Percentiles rank a stretch among this genome's conserved stretches.
Evolutionary conservation across 1,284 basidiomycete genomes (phyloP).

Genomic region (Apiotrichum siamense): DNA sequence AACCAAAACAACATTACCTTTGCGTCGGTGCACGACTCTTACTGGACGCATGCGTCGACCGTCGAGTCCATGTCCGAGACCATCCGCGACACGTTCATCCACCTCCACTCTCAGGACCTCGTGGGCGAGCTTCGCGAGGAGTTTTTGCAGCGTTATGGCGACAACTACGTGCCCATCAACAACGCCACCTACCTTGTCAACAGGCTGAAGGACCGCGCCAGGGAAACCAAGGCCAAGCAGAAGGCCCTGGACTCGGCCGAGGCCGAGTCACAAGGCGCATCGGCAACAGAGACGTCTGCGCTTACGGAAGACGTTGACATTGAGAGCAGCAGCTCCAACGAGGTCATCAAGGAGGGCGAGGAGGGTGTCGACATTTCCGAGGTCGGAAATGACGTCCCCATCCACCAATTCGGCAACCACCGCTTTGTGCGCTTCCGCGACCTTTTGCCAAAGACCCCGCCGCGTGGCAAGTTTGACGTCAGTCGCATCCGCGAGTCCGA

Average conservation of each 20-base stretch:
- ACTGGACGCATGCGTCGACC: slow-evolving; percentile 91
- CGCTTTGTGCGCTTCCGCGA: slow-evolving; percentile 68
- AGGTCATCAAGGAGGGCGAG: neutral
- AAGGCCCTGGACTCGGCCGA: slow-evolving; percentile 9
- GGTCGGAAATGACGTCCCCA: slow-evolving; percentile 7
- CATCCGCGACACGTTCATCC: slow-evolving; percentile 90
- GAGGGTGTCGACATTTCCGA: slow-evolving; percentile 2
- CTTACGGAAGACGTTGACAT: slow-evolving; percentile 1
- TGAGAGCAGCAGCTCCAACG: neutral
- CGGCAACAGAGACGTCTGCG: slow-evolving; percentile 4
- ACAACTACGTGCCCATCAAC: slow-evolving; percentile 63
- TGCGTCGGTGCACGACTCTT: slow-evolving; percentile 96
- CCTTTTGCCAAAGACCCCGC: slow-evolving; percentile 73
- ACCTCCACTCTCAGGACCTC: slow-evolving; percentile 81
- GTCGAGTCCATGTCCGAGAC: slow-evolving; percentile 85
- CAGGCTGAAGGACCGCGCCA: slow-evolving; percentile 7
- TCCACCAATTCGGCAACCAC: slow-evolving; percentile 20
- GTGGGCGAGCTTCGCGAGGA: slow-evolving; percentile 54
- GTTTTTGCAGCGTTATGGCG: slow-evolving; percentile 73
- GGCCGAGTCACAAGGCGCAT: slow-evolving; percentile 1
- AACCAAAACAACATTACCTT: slow-evolving; percentile 70
- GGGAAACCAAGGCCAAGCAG: slow-evolving; percentile 19
- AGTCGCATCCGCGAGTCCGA: slow-evolving; percentile 69
- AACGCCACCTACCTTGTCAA: slow-evolving; percentile 21
- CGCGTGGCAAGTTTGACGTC: slow-evolving; percentile 85